A percentile compares a stretch with the other conserved stretches of the same genome.
These are phyloP conservation scores for Xylaria sp. DNA, from an alignment of 495 filamentous ascomycete species.

Conservation along the genomic window DNA sequence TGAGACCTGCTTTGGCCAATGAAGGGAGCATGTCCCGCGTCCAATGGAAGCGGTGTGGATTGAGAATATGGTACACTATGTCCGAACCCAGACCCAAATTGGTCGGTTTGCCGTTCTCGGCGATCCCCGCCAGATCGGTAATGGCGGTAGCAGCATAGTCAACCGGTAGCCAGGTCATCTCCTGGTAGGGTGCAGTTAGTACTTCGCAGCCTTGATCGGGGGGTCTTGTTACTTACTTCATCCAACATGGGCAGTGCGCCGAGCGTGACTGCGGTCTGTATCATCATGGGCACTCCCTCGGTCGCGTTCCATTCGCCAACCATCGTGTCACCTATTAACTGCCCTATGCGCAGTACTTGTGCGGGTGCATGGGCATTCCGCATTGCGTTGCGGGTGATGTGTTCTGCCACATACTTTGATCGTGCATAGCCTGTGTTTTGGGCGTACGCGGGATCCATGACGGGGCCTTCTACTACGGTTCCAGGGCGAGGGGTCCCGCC, in stretches of 20 bases:
- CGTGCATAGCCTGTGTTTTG: slow-evolving; percentile 65
- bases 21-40: slow-evolving; percentile 53
- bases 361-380: slow-evolving; percentile 43
- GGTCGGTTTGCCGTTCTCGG: neutral
- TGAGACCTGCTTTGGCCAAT: slow-evolving; percentile 48
- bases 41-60: slow-evolving; percentile 61
- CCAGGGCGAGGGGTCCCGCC: slow-evolving; percentile 45
- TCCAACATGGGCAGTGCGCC: slow-evolving; percentile 58
- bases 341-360: slow-evolving; percentile 62
- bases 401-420: slow-evolving; percentile 68
- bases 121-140: slow-evolving; percentile 43
- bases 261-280: slow-evolving; percentile 55
- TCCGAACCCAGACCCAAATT: slow-evolving; percentile 18
- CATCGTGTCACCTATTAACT: slow-evolving; percentile 61
- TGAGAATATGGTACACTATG: slow-evolving; percentile 62
- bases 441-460: slow-evolving; percentile 45
- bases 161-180: slow-evolving; percentile 57
- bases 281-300: slow-evolving; percentile 70
- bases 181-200: neutral
- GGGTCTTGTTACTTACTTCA: slow-evolving; percentile 38
- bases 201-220: neutral
- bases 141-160: slow-evolving; percentile 57
- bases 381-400: slow-evolving; percentile 52
- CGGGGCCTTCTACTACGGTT: slow-evolving; percentile 51
- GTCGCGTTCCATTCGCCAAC: slow-evolving; percentile 66